Base-by-base conservation (phyloP, 768 basidiomycete genomes). In the Tremella fuciformis region DNA sequence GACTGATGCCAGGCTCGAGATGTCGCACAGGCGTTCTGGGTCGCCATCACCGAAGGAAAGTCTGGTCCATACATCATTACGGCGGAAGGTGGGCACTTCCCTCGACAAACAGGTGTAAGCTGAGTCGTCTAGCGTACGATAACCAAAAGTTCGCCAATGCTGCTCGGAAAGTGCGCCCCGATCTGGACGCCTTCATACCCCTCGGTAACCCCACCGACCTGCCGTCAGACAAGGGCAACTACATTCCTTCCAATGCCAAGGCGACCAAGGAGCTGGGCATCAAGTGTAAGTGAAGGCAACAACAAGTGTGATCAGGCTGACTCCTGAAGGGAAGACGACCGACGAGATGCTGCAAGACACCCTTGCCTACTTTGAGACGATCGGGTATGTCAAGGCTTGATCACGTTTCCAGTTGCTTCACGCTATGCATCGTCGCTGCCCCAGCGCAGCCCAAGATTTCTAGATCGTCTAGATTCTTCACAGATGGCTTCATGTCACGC, bases 21-120 rank as follows among this genome's bases (percentile, higher is more conserved):
- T 47, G 65, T 67, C 39, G 68, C 56, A 16, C 26, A 60, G 15
- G 65, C 60, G 13, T 55, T 65, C n/a, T 65, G 57, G 58, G 48
- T 56, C 25, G 42, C 44, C 46, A 37, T 64, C 39, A 61, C 50
- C 21, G 19, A 50, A 13, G 40, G 47, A 19, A 44, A 48, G 21
- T 44, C 50, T 39, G 66, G 60, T 1, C 49, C 62, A 9, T 64
- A 55, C 53, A 3, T 65, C 9, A 4, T 46, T 8, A 15, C n/a
- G 6, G 42, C n/a, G 6, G n/a, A n/a, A 8, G 16, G 42, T 46
- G 42, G 16, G 42, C 22, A 4, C 11, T 34, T 34, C 11, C 11
- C 29, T 4, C 11, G 11, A 34, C 29, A 11, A 34, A 11, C 6
- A 34, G 11, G 11, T 34, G 29, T 34, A 15, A 4, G 22, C 57